A percentile compares a stretch with the other conserved stretches of the same genome.
Evolutionary conservation across 305 asterid genomes (phyloP).

Genomic region (Striga hermonthica): DNA sequence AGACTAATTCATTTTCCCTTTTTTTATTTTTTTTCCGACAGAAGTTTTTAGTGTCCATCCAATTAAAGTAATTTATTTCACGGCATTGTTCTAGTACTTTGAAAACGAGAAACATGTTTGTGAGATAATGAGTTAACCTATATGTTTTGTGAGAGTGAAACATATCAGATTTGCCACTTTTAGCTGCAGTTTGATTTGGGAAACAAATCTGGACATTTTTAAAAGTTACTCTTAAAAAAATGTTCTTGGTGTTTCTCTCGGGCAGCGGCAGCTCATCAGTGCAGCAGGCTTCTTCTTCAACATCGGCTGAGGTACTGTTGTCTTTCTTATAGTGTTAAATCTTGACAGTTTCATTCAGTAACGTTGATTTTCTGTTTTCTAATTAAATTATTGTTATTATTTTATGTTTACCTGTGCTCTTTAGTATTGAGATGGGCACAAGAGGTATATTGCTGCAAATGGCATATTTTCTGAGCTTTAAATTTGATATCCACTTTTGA

Average conservation of each 20-base stretch:
- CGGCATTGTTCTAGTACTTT: background rate
- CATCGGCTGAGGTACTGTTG: slow-evolving; percentile 61
- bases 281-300: slow-evolving; percentile 65
- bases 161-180: background rate
- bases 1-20: background rate
- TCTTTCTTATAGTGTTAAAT: slow-evolving; percentile 18
- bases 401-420: no score
- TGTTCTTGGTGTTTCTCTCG: slow-evolving; percentile 30
- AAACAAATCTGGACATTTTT: background rate
- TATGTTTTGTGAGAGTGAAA: slow-evolving; percentile 15
- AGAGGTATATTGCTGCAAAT: background rate
- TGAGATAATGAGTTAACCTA: background rate
- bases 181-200: slow-evolving; percentile 19
- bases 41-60: background rate
- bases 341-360: background rate
- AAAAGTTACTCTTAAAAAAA: slow-evolving; percentile 13
- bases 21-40: background rate
- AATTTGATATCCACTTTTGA: slow-evolving; percentile 1
- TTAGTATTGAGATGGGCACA: no score
- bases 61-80: background rate
- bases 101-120: background rate
- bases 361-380: background rate
- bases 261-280: slow-evolving; percentile 58
- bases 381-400: no score
- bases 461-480: background rate